Conservation (phyloP, 2,329 filamentous ascomycete genomes). For the Rhynchosporium graminicola region DNA sequence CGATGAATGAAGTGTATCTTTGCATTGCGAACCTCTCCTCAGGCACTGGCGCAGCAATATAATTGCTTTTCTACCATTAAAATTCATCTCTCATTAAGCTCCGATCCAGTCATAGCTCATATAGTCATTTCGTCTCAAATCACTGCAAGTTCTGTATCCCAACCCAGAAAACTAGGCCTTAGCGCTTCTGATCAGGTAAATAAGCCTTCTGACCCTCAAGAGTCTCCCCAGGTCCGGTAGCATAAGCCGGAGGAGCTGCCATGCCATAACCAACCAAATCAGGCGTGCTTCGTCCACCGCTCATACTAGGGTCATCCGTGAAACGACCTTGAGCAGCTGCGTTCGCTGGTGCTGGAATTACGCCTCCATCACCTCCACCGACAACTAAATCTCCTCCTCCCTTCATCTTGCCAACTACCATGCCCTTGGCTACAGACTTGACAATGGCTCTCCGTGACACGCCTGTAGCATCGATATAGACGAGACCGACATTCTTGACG, state of each 20-base stretch:
- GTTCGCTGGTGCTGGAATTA: conserved; percentile 19
- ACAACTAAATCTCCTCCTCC: conserved; percentile 74
- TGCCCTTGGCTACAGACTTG: conserved; percentile 94
- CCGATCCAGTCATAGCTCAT: background rate
- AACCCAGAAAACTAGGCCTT: conserved; percentile 4
- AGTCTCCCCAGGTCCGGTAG: conserved; percentile 30
- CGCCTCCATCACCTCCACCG: conserved; percentile 52
- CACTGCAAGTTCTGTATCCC: conserved; percentile 9
- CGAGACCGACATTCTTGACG: conserved; percentile 92
- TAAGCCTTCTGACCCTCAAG: conserved; percentile 31
- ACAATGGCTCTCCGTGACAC: conserved; percentile 87
- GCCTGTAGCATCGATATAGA: conserved; percentile 95
- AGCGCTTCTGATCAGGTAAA: conserved; percentile 22
- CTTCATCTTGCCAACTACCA: conserved; percentile 82
- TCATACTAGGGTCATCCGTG: conserved; percentile 32
- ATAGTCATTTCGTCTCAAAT: conserved; percentile 6
- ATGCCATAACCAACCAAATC: conserved; percentile 35
- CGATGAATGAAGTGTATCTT: background rate
- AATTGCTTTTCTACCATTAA: conserved; percentile 15
- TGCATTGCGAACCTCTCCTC: background rate
- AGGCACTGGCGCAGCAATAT: background rate
- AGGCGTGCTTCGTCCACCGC: conserved; percentile 33
- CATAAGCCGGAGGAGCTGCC: conserved; percentile 31
- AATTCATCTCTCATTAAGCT: conserved; percentile 2
- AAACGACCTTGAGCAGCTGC: conserved; percentile 24